A percentile compares a stretch with the other conserved stretches of the same genome.
Evolutionary conservation across 2,329 filamentous ascomycete genomes (phyloP).

Genomic region (Cercospora sp.): DNA sequence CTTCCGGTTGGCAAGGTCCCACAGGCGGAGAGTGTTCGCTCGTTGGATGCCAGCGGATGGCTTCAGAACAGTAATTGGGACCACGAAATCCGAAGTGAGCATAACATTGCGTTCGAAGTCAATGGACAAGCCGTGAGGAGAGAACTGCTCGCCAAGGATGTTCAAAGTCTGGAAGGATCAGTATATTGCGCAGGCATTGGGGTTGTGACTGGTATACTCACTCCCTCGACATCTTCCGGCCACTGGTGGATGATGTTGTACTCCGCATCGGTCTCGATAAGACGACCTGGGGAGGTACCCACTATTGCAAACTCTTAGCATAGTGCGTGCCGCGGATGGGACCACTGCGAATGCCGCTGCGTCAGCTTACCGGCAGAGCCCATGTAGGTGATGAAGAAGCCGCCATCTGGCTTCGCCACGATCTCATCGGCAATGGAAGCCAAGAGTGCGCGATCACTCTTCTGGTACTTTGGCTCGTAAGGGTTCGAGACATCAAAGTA

Average conservation of each 20-base stretch:
- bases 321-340: not conserved
- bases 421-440: constrained; percentile 64
- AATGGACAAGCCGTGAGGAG: constrained; percentile 60
- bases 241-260: not conserved
- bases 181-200: not conserved
- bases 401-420: constrained; percentile 62
- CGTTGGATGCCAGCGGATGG: not conserved
- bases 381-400: constrained; percentile 65
- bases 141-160: constrained; percentile 61
- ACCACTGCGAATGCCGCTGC: not conserved
- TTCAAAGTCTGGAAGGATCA: constrained; percentile 48
- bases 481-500: constrained; percentile 63
- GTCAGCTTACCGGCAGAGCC: constrained; percentile 41
- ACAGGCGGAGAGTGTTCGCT: not conserved
- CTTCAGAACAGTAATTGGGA: not conserved
- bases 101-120: constrained; percentile 58
- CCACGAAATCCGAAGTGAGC: not conserved
- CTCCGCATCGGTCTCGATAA: not conserved
- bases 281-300: not conserved
- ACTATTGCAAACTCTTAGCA: not conserved
- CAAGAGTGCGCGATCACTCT: constrained; percentile 61
- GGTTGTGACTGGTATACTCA: not conserved
- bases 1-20: not conserved
- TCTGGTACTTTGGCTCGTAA: constrained; percentile 54
- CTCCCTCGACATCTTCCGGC: not conserved